Conservation (phyloP, 805 yeast species). For the Lipomyces oligophaga region DNA sequence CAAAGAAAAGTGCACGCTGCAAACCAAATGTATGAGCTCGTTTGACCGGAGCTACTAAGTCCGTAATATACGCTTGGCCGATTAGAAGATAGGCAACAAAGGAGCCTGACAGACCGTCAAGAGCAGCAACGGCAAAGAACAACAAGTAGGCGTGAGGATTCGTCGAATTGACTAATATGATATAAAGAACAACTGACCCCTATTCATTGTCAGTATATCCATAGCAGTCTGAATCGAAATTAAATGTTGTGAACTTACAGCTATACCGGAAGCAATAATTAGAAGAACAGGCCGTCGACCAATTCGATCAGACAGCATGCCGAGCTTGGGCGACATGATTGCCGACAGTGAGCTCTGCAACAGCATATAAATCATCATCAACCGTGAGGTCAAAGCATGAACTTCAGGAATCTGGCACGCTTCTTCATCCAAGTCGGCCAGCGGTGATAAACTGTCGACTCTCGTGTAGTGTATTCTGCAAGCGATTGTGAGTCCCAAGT, state of each 20-base stretch:
- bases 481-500: too few relatives aligned
- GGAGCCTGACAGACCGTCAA: constrained; percentile 61
- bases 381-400: constrained; percentile 11
- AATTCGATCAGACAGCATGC: constrained; percentile 22
- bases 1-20: constrained; percentile 32
- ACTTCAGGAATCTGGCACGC: constrained; percentile 20
- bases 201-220: neutral
- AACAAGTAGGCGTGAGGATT: constrained; percentile 25
- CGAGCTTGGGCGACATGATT: constrained; percentile 13
- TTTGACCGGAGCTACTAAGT: constrained; percentile 59
- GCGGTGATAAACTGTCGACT: too few relatives aligned
- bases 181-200: neutral
- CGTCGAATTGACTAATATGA: constrained; percentile 1
- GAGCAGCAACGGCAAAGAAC: constrained; percentile 45
- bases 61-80: constrained; percentile 67
- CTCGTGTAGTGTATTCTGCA: too few relatives aligned
- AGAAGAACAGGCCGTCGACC: constrained; percentile 17
- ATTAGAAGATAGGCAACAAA: constrained; percentile 51
- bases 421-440: too few relatives aligned
- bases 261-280: constrained; percentile 1
- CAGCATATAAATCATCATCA: constrained; percentile 3
- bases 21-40: constrained; percentile 40
- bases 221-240: neutral
- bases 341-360: constrained; percentile 4
- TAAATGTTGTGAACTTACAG: neutral